Base-by-base conservation (phyloP, 2,329 filamentous ascomycete genomes). In the Lecanicillium sp. region DNA sequence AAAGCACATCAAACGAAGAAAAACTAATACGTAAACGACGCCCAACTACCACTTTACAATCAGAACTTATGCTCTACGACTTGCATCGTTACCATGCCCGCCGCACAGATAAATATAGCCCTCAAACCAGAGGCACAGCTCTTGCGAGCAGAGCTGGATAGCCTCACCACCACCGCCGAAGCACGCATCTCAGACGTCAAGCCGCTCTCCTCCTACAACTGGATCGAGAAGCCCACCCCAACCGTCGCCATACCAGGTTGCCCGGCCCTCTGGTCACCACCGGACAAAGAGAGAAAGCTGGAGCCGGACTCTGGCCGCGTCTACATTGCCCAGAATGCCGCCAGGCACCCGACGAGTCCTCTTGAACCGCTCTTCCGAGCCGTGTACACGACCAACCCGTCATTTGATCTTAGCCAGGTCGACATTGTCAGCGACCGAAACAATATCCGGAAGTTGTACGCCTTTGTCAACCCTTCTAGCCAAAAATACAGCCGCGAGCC, bases 171-270 rank as follows among this genome's bases (percentile, higher is more conserved):
- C 31, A 34, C 41, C 10, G 18, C 29, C 13, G 19, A 22, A 17
- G 53, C 54, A 5, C 41, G 37, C 18, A 67, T 69, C 42, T 59
- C 55, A 4, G 47, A 62, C 20, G 56, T 63, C 8, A 51, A 60
- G 37, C 54, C 61, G 33, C 43, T 72, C 10, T 55, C 68, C 3
- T 74, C 70, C 2, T 74, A 74, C 50, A 72, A 66, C 48, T 73
- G 68, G 69, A 56, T 70, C 37, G 59, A 66, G 37, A 52, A 54
- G 17, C 39, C 53, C 0, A 49, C 42, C 6, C 62, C 66, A 5
- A 67, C 62, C 17, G 71, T 73, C 42, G 56, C 58, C 17, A 56
- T 72, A 15, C 68, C 68, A 15, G 68, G 69, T 43, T 51, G 50
- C 30, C 60, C 61, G 39, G 34, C 49, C 3, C 52, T 56, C 15